Evolutionary conservation across 2,329 filamentous ascomycete genomes (phyloP), one percentile per base, ranked within the genome.

Genomic region (Moelleriella libera): DNA sequence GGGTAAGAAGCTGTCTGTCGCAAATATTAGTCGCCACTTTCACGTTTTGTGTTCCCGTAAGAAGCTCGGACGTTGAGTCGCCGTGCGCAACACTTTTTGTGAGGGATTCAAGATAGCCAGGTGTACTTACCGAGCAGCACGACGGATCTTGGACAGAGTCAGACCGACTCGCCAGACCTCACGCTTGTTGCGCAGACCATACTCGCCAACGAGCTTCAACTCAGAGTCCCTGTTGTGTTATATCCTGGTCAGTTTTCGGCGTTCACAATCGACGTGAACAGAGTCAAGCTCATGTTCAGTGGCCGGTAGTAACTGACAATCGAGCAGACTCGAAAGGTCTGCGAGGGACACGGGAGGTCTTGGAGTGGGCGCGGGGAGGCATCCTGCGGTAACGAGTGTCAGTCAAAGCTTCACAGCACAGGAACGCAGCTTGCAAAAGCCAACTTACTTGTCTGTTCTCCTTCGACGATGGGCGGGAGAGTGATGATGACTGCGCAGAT

Each of bases 141-240:
- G 92, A 89, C 92, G 92, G 67, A 98, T 98, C 85, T 97, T 97
- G 78, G 92, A 97, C 68, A 98, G 85, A 67, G 90, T 96, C 74
- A 98, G 85, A 82, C 88, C 84, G 75, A 98, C 92, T 75, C 92
- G 88, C 92, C 92, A 98, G 69, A 98, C 92, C 82, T 98, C 92
- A 80, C 92, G 90, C 88, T 98, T 98, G 82, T 98, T 98, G 76
- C 89, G 87, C 66, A 98, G 88, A 76, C 92, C 92, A 81, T 94
- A 98, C 80, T 98, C 92, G 76, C 92, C 92, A 67, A 98, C 90
- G 74, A 92, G 85, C 86, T 98, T 98, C 75, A 98, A 78, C 80
- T 98, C 92, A 68, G 89, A 88, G 80, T 98, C 92, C 79, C 92
- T 97, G 78, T 68, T 64, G 60, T 59, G 58, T 11, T 63, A n/a